Conservation (phyloP, 495 filamentous ascomycete species). For the Neurospora tetraspora region DNA sequence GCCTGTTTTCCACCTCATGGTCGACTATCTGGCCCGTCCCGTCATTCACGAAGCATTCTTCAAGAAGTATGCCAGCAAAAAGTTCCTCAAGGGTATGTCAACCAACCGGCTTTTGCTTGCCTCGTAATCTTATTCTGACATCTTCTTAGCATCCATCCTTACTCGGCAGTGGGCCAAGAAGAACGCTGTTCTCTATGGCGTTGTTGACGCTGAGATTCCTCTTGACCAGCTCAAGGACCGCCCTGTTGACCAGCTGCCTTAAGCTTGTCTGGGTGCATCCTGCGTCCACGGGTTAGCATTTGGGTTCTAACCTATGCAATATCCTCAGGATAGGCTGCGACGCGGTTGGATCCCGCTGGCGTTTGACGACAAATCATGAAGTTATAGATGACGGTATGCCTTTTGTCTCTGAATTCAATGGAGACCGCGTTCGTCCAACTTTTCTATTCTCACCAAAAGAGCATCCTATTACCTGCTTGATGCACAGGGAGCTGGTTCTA, state of each 20-base stretch:
- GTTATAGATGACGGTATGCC: constrained; percentile 13
- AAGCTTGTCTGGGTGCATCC: neutral
- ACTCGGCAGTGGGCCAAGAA: constrained; percentile 91
- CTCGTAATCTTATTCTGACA: constrained; percentile 8
- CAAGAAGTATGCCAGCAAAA: constrained; percentile 98
- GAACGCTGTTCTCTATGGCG: constrained; percentile 38
- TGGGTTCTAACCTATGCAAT: neutral
- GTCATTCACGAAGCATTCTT: constrained; percentile 95
- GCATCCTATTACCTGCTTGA: constrained; percentile 7
- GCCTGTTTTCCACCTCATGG: constrained; percentile 86
- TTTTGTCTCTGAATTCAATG: constrained; percentile 8
- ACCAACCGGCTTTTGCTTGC: neutral
- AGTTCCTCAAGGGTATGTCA: constrained; percentile 82
- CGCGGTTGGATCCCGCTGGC: constrained; percentile 22
- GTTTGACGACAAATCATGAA: constrained; percentile 15
- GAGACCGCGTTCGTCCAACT: constrained; percentile 2
- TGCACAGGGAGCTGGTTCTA: neutral
- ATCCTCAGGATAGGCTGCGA: constrained; percentile 18
- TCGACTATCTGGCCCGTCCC: constrained; percentile 84
- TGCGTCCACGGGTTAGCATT: neutral
- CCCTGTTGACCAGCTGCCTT: neutral
- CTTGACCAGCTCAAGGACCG: constrained; percentile 27
- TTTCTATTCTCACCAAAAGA: constrained; percentile 4
- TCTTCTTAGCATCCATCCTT: constrained; percentile 69
- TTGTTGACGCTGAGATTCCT: constrained; percentile 28